These are phyloP conservation scores for Lenwebbia sp. DNA, from an alignment of 345 rosid genomes.

Conservation along the genomic window DNA sequence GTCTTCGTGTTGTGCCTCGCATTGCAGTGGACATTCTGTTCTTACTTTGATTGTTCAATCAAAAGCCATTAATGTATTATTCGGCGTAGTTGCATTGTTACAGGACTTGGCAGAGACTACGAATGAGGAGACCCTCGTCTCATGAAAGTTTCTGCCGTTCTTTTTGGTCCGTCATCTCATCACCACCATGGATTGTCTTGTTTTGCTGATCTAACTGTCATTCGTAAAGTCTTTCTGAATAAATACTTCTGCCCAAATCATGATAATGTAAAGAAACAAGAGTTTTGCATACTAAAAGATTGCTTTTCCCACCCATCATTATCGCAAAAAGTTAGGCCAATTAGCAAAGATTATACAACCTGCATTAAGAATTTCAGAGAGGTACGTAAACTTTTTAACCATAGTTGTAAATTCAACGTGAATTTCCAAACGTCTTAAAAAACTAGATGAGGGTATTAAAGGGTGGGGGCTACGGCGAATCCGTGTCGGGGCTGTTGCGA, in stretches of 20 bases:
- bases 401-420: neutral
- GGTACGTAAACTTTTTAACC: neutral
- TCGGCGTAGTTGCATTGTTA: neutral
- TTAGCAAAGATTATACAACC: neutral
- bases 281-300: neutral
- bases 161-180: neutral
- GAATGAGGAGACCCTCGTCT: neutral
- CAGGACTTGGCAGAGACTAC: neutral
- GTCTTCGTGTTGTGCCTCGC: neutral
- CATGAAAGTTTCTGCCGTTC: neutral
- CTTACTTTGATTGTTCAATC: neutral
- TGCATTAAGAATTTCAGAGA: neutral
- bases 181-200: neutral
- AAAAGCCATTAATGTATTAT: neutral
- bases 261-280: neutral
- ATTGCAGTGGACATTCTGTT: neutral
- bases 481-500: accelerated
- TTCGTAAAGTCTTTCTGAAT: neutral
- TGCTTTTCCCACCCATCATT: neutral
- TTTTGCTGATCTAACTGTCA: neutral
- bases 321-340: neutral
- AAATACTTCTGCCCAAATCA: neutral
- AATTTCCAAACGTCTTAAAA: neutral
- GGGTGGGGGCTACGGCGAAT: neutral
- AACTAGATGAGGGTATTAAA: neutral